Conservation (phyloP, 2,329 filamentous ascomycete species). For the Botryosphaeria dothidea region DNA sequence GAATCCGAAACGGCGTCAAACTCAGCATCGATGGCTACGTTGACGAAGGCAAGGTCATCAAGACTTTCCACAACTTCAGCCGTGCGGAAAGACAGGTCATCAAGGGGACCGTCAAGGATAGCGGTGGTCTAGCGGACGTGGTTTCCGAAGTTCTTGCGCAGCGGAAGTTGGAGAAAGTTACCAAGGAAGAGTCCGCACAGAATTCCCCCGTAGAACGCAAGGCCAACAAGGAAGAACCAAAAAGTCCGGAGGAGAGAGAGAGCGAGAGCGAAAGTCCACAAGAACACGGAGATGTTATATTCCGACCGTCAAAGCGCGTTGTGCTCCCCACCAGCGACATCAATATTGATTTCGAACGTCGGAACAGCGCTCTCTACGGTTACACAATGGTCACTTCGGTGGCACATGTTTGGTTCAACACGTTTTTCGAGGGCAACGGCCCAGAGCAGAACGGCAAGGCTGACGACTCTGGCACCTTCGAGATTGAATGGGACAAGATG, state of each 20-base stretch:
- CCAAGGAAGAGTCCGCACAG: background rate
- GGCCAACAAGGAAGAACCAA: conserved; percentile 2
- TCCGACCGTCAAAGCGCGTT: conserved; percentile 69
- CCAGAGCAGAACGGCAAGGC: conserved; percentile 67
- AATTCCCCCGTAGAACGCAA: conserved; percentile 20
- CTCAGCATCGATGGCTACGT: conserved; percentile 81
- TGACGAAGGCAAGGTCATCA: conserved; percentile 87
- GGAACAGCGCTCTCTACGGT: conserved; percentile 73
- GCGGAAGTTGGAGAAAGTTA: conserved; percentile 23
- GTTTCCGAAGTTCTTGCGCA: conserved; percentile 45
- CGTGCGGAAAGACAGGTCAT: conserved; percentile 71
- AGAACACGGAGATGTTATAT: conserved; percentile 63
- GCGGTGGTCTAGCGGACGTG: conserved; percentile 45
- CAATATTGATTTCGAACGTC: conserved; percentile 85
- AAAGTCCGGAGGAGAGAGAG: background rate
- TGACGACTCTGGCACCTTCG: conserved; percentile 69
- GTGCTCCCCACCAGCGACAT: conserved; percentile 79
- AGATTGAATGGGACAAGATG: conserved; percentile 75
- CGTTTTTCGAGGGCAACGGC: conserved; percentile 83
- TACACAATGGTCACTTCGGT: conserved; percentile 91
- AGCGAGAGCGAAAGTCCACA: background rate
- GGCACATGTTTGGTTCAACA: conserved; percentile 96
- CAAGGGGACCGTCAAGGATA: conserved; percentile 51
- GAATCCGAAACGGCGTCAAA: conserved; percentile 82
- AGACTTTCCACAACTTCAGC: conserved; percentile 77